Conservation (phyloP, 805 yeast genomes). For the Yamadazyma takamatsuzukensis region DNA sequence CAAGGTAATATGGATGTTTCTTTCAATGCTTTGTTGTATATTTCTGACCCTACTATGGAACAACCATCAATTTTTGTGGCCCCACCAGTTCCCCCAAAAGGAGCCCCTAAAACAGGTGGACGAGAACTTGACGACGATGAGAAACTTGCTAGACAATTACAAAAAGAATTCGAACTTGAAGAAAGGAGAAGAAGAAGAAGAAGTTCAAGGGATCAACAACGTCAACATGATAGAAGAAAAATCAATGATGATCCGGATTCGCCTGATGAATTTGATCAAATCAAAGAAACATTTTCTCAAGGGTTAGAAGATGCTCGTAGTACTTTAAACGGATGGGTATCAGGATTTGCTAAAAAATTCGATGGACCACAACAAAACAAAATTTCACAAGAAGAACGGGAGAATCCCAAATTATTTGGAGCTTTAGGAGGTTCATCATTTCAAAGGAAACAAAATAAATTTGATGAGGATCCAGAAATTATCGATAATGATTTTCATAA, state of each 20-base stretch:
- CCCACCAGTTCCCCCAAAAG: slow-evolving; percentile 3
- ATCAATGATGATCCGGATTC: slow-evolving; percentile 18
- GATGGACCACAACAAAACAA: slow-evolving; percentile 20
- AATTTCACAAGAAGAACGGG: background rate
- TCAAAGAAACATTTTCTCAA: slow-evolving; percentile 64
- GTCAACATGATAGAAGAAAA: slow-evolving; percentile 10
- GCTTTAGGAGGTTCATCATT: slow-evolving; percentile 42
- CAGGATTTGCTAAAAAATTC: slow-evolving; percentile 56
- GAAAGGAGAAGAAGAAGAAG: slow-evolving; percentile 34
- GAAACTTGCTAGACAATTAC: slow-evolving; percentile 73
- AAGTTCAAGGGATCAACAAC: too few relatives aligned
- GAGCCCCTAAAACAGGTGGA: background rate
- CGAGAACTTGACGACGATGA: slow-evolving; percentile 56
- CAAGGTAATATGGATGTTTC: slow-evolving; percentile 79
- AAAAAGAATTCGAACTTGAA: slow-evolving; percentile 54
- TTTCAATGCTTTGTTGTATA: slow-evolving; percentile 77
- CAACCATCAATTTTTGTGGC: slow-evolving; percentile 47
- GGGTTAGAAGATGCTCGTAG: slow-evolving; percentile 79
- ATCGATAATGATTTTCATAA: slow-evolving; percentile 49
- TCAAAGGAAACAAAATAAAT: slow-evolving; percentile 19
- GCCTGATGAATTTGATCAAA: slow-evolving; percentile 59
- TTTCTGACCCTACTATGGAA: slow-evolving; percentile 65
- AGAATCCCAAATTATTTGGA: slow-evolving; percentile 36
- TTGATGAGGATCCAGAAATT: slow-evolving; percentile 56
- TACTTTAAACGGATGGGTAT: slow-evolving; percentile 76